phyloP scores from a whole-genome alignment of 306 rosid species.

The Vicia sativa region DNA sequence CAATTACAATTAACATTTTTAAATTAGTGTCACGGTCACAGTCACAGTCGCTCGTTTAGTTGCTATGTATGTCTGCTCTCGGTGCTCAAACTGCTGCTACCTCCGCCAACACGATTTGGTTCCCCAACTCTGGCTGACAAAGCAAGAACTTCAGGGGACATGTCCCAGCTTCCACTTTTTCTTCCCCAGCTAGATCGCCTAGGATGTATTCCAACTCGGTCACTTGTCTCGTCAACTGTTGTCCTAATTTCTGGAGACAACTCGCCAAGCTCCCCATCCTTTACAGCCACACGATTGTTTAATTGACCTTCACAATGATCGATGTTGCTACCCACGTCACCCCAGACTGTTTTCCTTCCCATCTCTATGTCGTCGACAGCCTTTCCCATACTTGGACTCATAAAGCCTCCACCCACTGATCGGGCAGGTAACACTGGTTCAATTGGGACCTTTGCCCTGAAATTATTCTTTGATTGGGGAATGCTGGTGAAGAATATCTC shows the following conservation, averaged over 20 bases:
- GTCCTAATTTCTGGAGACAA: slow-evolving; percentile 75
- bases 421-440: slow-evolving; percentile 72
- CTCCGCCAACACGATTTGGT: slow-evolving; percentile 59
- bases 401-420: slow-evolving; percentile 79
- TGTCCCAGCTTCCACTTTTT: slow-evolving; percentile 99
- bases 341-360: slow-evolving; percentile 91
- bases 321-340: slow-evolving; percentile 61
- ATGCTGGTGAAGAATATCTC: slow-evolving; percentile 81
- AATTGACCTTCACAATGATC: slow-evolving; percentile 74
- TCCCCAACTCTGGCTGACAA: slow-evolving; percentile 83
- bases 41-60: slow-evolving; percentile 29
- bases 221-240: slow-evolving; percentile 63
- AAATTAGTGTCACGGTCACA: slow-evolving; percentile 32
- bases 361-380: slow-evolving; percentile 94
- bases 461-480: slow-evolving; percentile 74
- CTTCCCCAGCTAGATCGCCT: slow-evolving; percentile 97
- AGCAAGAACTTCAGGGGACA: slow-evolving; percentile 98
- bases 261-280: slow-evolving; percentile 63
- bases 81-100: slow-evolving; percentile 59
- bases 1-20: slow-evolving; percentile 44
- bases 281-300: slow-evolving; percentile 59
- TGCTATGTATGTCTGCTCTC: slow-evolving; percentile 50
- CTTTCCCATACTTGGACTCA: slow-evolving; percentile 97
- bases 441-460: slow-evolving; percentile 80
- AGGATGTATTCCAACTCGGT: slow-evolving; percentile 75